Base-by-base conservation (phyloP, 306 rosid genomes). In the Lagenaria siceraria region DNA sequence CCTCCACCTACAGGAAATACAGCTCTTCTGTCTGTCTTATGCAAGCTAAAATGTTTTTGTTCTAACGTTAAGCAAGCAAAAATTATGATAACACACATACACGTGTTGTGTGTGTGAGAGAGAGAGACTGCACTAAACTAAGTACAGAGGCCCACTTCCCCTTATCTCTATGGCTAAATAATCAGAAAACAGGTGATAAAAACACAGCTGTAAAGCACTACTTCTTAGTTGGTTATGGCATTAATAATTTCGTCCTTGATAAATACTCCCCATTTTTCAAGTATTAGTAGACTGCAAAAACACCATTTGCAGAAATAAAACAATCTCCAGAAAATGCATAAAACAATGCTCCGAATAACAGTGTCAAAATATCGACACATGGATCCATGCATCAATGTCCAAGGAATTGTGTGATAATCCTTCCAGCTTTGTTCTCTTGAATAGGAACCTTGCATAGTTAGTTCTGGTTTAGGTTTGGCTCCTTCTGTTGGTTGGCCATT, bases 1-100 rank as follows among this genome's bases (percentile, higher is more conserved):
- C 97, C 78, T 88, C 98, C 78, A 95, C 97, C 98, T 95, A 78
- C 74, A 78, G 38, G 48, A 80, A 82, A 70, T 35, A 81, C 15
- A 60, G 7, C 17, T 68, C 10, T 15, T 65, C 53, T 68, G 4
- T 5, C 10, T 19, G 38, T 62, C 14, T 10, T 18, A 35, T 7
- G 22, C 15, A 33, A 17, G 25, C 71, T 65, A 10, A 65, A 65
- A 0, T 10, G 3, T 36, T 17, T 64, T 35, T 35, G 18, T 22
- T n/a, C 71, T 18, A 38, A 64, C 24, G 0, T 9, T 64, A 64
- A 8, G 48, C 15, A 9, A 8, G 25, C 25, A 33, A 63, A 63
- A 27, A 60, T 27, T 13, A 29, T 17, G 15, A 60, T 27, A 27
- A 24, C 33, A 61, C 66, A 13, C 5, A 15, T 8, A 35, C 22